Evolutionary conservation across 176 grass and related monocot species (phyloP), one percentile per base, ranked within the genome.

Genomic region (Elaeis guineensis): DNA sequence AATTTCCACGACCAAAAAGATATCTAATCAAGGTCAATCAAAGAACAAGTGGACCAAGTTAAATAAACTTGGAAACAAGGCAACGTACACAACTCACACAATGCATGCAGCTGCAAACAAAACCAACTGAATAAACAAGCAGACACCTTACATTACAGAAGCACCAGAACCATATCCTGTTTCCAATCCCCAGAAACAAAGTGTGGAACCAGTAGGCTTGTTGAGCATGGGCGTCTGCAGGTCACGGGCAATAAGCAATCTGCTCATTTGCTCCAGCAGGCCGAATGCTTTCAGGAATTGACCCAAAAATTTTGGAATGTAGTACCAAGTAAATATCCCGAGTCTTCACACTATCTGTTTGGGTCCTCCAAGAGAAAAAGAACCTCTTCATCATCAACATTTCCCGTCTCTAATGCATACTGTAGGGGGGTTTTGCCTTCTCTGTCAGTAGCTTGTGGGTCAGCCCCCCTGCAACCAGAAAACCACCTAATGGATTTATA

Each of bases 371-470:
- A 73, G 65, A 98, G 86, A 78, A 81, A 73, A 74, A 93, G 78
- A 76, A 96, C 83, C 71, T 93, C 88, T 51, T 93, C 94, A 14
- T 93, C 82, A 0, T 93, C 94, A 58, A 86, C 86, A 4, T 82
- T 78, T 21, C 94, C 94, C 1, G 66, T 55, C 58, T 89, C 94
- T 16, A 93, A 78, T 3, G 94, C 94, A 66, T 89, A 84, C 70
- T 98, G 85, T 4, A 98, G 60, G 2, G 94, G 76, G n/a, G 79
- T 98, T 72, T 81, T 86, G 54, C 82, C 94, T 28, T 93, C 77
- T 0, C 51, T 52, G 21, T 98, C 94, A 1, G 24, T 56, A 16
- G 71, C 78, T 49, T 89, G 84, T 5, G 94, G 83, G n/a, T 98
- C 74, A 59, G 82, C 76, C 0, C 94, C 94, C 79, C 94, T 98